Base-by-base conservation (phyloP, 306 rosid species). In the Pyrus betulifolia region DNA sequence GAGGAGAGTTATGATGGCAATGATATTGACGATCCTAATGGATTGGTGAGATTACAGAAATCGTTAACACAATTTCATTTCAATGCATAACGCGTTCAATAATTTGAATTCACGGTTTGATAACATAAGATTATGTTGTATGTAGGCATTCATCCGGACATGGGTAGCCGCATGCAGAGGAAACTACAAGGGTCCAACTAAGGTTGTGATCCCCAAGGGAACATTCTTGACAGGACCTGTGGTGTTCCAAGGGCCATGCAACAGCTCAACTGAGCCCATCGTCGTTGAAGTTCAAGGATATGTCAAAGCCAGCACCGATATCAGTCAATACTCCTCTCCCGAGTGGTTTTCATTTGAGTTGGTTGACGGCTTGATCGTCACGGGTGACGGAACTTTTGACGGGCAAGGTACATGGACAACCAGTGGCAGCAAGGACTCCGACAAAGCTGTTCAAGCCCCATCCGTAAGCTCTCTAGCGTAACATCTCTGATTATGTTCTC, bases 391-490 rank as follows among this genome's bases (percentile, higher is more conserved):
- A n/a, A 78, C 81, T 67, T 87, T 93, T 18, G 88, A 93, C 70
- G 98, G 97, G 30, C 91, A 87, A 78, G 98, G 98, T 13, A 74
- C 15, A 15, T 93, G 97, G 98, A 65, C 64, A 0, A 65, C 14
- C 14, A 79, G 81, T 30, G 85, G 87, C 79, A 42, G 27, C 35
- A 0, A 33, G 0, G 79, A n/a, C 15, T 30, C 57, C 2, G 4
- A 63, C 1, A 85, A 91, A 3, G 84, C 93, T 76, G 79, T 65
- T 23, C 31, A 60, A 23, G 83, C 88, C 49, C 93, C 98, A 2
- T 12, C 85, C 3, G 96, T 91, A 88, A 83, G 85, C 15, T 30
- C 7, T 58, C 62, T 1, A 51, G 55, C 55, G 21, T 51, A 51
- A 51, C 55, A 51, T 51, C 55, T 51, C 55, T 21, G 8, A 51